phyloP scores from a whole-genome alignment of 352 stramenopile species.

The Phytophthora melonis region DNA sequence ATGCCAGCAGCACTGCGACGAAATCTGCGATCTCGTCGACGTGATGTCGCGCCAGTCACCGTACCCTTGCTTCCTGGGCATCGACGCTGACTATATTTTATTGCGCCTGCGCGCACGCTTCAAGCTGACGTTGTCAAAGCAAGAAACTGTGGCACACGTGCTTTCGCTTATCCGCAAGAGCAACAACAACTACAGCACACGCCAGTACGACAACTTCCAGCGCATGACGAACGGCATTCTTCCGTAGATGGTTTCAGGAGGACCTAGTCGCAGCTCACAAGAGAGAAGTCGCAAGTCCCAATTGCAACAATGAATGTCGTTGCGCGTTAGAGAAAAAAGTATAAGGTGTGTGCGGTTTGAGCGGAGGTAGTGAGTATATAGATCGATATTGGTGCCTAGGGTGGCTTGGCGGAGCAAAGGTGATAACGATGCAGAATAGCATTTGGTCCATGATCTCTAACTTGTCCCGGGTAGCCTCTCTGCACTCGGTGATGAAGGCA shows the following conservation, averaged over 20 bases:
- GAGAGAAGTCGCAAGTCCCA: slow-evolving; percentile 13
- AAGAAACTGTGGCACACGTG: slow-evolving; percentile 92
- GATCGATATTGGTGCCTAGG: slow-evolving; percentile 12
- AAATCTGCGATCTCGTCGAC: slow-evolving; percentile 97
- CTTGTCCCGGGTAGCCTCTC: background rate
- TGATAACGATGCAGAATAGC: slow-evolving; percentile 21
- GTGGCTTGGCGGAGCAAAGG: background rate
- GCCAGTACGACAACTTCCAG: slow-evolving; percentile 96
- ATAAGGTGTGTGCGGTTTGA: slow-evolving; percentile 22
- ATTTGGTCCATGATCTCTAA: slow-evolving; percentile 13
- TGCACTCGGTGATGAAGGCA: slow-evolving; percentile 3
- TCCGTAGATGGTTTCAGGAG: slow-evolving; percentile 50
- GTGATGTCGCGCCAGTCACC: slow-evolving; percentile 96
- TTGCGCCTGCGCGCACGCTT: slow-evolving; percentile 89
- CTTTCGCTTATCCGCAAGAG: slow-evolving; percentile 92
- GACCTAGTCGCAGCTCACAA: slow-evolving; percentile 9
- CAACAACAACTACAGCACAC: slow-evolving; percentile 94
- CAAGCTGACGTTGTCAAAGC: slow-evolving; percentile 87
- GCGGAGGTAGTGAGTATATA: slow-evolving; percentile 18
- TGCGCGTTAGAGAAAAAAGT: slow-evolving; percentile 17
- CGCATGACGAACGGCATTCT: slow-evolving; percentile 95
- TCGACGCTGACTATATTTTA: slow-evolving; percentile 87
- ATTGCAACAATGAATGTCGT: slow-evolving; percentile 19
- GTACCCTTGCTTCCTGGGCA: slow-evolving; percentile 96
- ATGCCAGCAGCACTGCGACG: slow-evolving; percentile 95